A percentile compares a stretch with the other conserved stretches of the same genome.
Evolutionary conservation across 2,329 filamentous ascomycete genomes (phyloP).

Genomic region (Didymella segeticola): DNA sequence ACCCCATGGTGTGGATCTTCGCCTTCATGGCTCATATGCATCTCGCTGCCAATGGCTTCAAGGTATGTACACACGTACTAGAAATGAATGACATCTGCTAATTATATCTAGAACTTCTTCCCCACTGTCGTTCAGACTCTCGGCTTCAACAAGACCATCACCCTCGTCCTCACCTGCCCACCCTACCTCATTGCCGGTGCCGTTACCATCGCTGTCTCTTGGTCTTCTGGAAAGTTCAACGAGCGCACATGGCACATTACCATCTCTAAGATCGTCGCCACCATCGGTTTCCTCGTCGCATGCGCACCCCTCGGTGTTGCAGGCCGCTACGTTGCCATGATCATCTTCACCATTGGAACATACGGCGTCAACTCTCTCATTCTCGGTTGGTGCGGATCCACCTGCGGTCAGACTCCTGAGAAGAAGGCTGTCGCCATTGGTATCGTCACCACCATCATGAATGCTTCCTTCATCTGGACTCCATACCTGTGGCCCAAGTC

Average conservation of each 20-base stretch:
- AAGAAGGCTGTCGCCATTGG: conserved; percentile 55
- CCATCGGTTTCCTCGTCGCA: conserved; percentile 70
- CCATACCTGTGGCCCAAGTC: conserved; percentile 45
- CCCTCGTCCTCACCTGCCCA: conserved; percentile 57
- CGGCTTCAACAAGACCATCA: conserved; percentile 62
- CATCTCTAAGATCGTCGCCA: conserved; percentile 66
- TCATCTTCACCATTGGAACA: conserved; percentile 53
- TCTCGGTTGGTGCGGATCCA: conserved; percentile 53
- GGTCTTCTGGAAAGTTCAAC: conserved; percentile 73
- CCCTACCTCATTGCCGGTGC: conserved; percentile 60
- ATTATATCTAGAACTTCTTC: conserved; percentile 62
- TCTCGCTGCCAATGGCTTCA: no score
- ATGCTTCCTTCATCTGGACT: conserved; percentile 52
- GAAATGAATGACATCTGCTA: no score
- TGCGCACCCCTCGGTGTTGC: conserved; percentile 64
- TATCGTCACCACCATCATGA: conserved; percentile 55
- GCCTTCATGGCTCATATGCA: conserved; percentile 51
- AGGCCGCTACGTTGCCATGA: conserved; percentile 73
- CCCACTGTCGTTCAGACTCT: conserved; percentile 68
- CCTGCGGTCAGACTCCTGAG: conserved; percentile 54
- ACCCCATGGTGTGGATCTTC: conserved; percentile 51
- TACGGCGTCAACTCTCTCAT: conserved; percentile 52
- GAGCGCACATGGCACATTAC: conserved; percentile 75
- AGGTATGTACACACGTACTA: no score
- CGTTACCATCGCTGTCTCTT: conserved; percentile 69